Percentiles rank a stretch among this genome's conserved stretches.
These are phyloP conservation scores for Tranzscheliella williamsii DNA, from an alignment of 1,284 basidiomycete species.

Conservation along the genomic window DNA sequence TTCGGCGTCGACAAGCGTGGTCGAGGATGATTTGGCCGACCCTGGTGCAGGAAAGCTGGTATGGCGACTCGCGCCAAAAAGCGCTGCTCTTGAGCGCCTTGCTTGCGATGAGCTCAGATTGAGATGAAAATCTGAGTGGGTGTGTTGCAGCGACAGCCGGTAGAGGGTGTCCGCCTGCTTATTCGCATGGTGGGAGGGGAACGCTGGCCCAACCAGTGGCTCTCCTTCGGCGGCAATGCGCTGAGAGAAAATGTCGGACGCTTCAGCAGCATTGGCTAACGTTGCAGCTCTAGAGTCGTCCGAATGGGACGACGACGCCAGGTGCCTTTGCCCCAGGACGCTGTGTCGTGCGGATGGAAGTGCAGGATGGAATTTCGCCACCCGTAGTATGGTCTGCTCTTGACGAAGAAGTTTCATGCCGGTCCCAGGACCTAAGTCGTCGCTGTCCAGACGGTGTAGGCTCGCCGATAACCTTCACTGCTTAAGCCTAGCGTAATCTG, in stretches of 20 bases:
- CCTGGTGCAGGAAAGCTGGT: conserved; percentile 5
- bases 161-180: conserved; percentile 1
- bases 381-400: too few relatives aligned
- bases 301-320: too few relatives aligned
- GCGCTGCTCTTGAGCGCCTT: conserved; percentile 27
- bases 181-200: conserved; percentile 7
- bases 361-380: too few relatives aligned
- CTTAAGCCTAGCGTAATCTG: too few relatives aligned
- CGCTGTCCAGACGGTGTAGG: too few relatives aligned
- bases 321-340: too few relatives aligned
- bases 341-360: too few relatives aligned
- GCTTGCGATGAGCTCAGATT: conserved; percentile 35
- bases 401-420: too few relatives aligned
- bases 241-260: conserved; percentile 18
- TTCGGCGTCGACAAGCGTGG: conserved; percentile 1
- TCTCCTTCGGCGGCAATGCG: conserved; percentile 6
- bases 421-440: too few relatives aligned
- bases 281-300: conserved; percentile 22
- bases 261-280: conserved; percentile 33
- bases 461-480: too few relatives aligned
- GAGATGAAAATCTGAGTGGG: conserved; percentile 3
- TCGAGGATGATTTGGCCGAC: not conserved
- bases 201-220: conserved; percentile 13
- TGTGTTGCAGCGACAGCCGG: conserved; percentile 5
- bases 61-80: conserved; percentile 23